Percentiles rank a stretch among this genome's conserved stretches.
Conservation (phyloP, 176 grass and related monocot species). For the Juncus effusus region DNA sequence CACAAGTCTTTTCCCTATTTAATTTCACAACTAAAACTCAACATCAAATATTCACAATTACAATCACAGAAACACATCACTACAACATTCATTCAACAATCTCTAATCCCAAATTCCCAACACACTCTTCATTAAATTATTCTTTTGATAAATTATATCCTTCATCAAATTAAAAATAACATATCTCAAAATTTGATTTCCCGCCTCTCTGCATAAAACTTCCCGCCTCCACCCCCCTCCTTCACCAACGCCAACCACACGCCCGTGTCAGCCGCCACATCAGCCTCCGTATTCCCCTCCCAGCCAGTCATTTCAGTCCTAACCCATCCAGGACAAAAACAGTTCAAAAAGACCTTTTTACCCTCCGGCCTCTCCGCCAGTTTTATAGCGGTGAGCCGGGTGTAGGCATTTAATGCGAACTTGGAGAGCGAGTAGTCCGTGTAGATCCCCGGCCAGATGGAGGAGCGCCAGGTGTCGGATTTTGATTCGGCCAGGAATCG, state of each 20-base stretch:
- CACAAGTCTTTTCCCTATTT: too few relatives aligned
- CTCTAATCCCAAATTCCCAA: too few relatives aligned
- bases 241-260: conserved; percentile 61
- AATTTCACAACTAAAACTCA: too few relatives aligned
- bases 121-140: too few relatives aligned
- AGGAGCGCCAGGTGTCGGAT: conserved; percentile 48
- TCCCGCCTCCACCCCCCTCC: conserved; percentile 44
- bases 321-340: conserved; percentile 95
- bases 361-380: conserved; percentile 36
- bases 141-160: too few relatives aligned
- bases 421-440: conserved; percentile 86
- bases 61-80: too few relatives aligned
- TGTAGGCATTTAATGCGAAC: conserved; percentile 81
- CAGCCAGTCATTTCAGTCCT: conserved; percentile 91
- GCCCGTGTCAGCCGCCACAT: conserved; percentile 78
- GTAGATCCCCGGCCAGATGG: conserved; percentile 74
- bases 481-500: conserved; percentile 70
- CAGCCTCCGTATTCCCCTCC: conserved; percentile 79
- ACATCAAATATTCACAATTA: too few relatives aligned
- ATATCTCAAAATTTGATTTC: conserved; percentile 73
- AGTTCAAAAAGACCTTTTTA: conserved; percentile 75
- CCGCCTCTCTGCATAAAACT: conserved; percentile 81
- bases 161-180: not conserved
- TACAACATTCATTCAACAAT: too few relatives aligned
- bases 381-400: conserved; percentile 45